A percentile compares a stretch with the other conserved stretches of the same genome.
Conservation (phyloP, 805 yeast species). For the Wickerhamiella azyma region DNA sequence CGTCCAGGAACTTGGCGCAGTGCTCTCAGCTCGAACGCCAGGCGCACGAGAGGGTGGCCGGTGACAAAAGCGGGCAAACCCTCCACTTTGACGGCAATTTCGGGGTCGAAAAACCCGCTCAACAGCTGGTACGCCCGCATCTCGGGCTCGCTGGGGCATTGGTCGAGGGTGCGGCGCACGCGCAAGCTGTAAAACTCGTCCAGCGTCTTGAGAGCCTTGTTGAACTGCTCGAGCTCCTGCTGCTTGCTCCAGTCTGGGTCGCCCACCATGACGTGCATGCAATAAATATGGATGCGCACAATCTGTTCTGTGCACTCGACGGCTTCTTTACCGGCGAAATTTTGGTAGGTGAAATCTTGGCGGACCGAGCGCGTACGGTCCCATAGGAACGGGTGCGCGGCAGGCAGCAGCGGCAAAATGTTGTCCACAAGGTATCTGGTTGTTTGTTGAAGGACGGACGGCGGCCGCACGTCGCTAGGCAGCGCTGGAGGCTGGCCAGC, state of each 20-base stretch:
- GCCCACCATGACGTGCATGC: conserved; percentile 77
- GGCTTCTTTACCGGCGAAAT: conserved; percentile 86
- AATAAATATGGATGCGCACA: conserved; percentile 72
- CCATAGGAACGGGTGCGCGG: conserved; percentile 85
- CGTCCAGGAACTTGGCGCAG: conserved; percentile 47
- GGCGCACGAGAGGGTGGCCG: conserved; percentile 43
- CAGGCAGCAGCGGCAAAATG: conserved; percentile 55
- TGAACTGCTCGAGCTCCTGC: conserved; percentile 89
- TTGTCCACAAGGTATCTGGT: conserved; percentile 57
- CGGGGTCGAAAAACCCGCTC: conserved; percentile 72
- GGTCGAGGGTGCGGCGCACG: conserved; percentile 60
- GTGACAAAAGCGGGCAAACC: conserved; percentile 46
- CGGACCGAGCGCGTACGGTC: conserved; percentile 93
- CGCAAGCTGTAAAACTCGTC: conserved; percentile 60
- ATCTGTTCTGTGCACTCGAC: conserved; percentile 84
- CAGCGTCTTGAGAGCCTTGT: conserved; percentile 77
- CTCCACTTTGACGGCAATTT: conserved; percentile 63
- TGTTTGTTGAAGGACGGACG: conserved; percentile 52
- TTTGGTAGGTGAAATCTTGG: conserved; percentile 93
- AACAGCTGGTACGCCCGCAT: conserved; percentile 77
- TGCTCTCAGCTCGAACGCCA: conserved; percentile 59
- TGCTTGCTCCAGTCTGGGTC: conserved; percentile 69
- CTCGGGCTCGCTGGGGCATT: conserved; percentile 72
- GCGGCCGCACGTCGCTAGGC: conserved; percentile 96
- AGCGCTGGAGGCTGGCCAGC: conserved; percentile 97